phyloP scores from a whole-genome alignment of 768 basidiomycete species.

The Podaxis sp. region DNA sequence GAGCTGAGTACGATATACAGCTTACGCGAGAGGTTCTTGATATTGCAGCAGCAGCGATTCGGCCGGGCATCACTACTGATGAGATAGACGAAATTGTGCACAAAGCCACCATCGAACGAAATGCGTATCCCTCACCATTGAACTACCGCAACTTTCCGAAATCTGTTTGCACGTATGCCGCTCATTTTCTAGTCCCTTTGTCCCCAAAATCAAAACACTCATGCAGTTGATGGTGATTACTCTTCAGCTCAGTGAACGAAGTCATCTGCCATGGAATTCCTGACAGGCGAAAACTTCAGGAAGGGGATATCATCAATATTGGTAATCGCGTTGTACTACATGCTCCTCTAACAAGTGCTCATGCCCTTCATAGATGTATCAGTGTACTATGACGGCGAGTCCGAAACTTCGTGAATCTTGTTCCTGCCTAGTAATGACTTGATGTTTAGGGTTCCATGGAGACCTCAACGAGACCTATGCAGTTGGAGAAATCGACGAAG shows the following conservation, averaged over 20 bases:
- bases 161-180: constrained; percentile 91
- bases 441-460: constrained; percentile 70
- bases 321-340: constrained; percentile 36
- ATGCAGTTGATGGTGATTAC: not conserved
- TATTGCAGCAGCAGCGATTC: constrained; percentile 77
- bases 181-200: not conserved
- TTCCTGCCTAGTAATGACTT: not conserved
- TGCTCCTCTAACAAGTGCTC: not conserved
- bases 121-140: constrained; percentile 91
- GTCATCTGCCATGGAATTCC: constrained; percentile 97
- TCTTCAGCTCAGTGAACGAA: constrained; percentile 81
- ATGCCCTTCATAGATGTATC: constrained; percentile 55
- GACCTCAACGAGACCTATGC: constrained; percentile 95
- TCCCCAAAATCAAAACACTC: constrained; percentile 1
- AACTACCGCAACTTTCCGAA: constrained; percentile 92
- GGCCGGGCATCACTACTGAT: constrained; percentile 94
- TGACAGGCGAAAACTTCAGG: constrained; percentile 73
- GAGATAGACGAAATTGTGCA: constrained; percentile 94
- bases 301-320: constrained; percentile 97
- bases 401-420: not conserved
- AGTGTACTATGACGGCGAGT: constrained; percentile 69
- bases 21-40: constrained; percentile 91
- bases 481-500: constrained; percentile 80
- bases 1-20: constrained; percentile 33
- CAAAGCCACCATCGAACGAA: constrained; percentile 83